Evolutionary conservation across 805 yeast species (phyloP).

Genomic region (Wickerhamiella alocasiicola): DNA sequence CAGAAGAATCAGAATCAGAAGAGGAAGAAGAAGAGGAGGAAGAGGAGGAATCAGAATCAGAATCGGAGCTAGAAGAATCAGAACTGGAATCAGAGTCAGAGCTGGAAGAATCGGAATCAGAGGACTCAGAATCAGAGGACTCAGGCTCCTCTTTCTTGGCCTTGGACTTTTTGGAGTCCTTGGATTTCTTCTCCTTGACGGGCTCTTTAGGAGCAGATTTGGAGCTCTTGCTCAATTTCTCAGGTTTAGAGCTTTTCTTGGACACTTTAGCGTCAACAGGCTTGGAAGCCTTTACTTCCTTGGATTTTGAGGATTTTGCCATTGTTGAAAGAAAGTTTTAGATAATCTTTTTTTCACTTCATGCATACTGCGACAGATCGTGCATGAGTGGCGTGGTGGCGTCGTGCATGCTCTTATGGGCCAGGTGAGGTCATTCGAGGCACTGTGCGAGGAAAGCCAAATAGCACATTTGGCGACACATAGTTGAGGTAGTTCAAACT

Average conservation of each 20-base stretch:
- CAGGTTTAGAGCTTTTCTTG: slow-evolving; percentile 4
- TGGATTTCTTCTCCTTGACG: slow-evolving; percentile 11
- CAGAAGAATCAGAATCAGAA: slow-evolving; percentile 10
- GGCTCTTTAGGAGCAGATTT: not conserved
- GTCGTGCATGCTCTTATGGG: no score
- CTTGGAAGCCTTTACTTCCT: slow-evolving; percentile 3
- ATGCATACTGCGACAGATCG: no score
- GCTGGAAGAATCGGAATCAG: slow-evolving; percentile 13
- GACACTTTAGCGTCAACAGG: slow-evolving; percentile 2
- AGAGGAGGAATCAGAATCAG: slow-evolving; percentile 14
- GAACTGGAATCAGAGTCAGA: slow-evolving; percentile 10
- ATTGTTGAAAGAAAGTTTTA: slow-evolving; percentile 3
- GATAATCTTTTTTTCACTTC: slow-evolving; percentile 5
- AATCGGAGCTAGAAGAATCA: slow-evolving; percentile 4
- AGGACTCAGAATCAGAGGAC: slow-evolving; percentile 10
- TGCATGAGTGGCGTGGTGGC: no score
- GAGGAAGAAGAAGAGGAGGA: slow-evolving; percentile 25
- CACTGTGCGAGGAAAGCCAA: no score
- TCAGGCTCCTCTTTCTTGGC: slow-evolving; percentile 2
- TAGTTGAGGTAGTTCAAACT: no score
- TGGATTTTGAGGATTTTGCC: not conserved
- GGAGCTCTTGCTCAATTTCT: not conserved
- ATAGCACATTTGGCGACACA: no score
- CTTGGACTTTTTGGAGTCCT: slow-evolving; percentile 13
- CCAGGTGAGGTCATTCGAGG: no score